Percentiles rank a stretch among this genome's conserved stretches.
Conservation (phyloP, 2,329 filamentous ascomycete genomes). For the Leptographium procerum region DNA sequence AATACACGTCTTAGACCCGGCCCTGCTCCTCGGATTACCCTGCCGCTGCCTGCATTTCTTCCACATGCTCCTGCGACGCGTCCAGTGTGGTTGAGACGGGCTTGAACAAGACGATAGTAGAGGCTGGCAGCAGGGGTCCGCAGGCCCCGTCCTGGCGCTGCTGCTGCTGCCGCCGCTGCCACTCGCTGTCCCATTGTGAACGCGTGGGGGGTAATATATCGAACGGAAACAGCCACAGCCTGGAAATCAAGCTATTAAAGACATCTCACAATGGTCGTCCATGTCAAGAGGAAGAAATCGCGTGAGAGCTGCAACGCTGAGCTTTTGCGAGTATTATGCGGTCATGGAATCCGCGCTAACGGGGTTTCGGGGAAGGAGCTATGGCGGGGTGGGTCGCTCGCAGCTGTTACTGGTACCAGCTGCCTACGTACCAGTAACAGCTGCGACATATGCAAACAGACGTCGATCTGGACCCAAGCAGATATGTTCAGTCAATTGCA, state of each 20-base stretch:
- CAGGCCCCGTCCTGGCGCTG: background rate
- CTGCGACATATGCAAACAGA: no score
- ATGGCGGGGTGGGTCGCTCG: background rate
- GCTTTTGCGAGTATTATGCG: background rate
- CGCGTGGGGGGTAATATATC: background rate
- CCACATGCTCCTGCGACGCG: background rate
- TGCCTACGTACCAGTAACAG: no score
- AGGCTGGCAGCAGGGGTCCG: background rate
- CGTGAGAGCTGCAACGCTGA: background rate
- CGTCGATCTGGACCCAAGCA: no score
- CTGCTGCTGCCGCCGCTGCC: background rate
- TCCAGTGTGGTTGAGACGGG: background rate
- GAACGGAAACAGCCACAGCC: background rate
- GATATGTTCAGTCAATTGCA: no score
- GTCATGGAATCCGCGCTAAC: background rate
- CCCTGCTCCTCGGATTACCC: background rate
- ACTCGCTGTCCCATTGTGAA: background rate
- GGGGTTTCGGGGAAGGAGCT: background rate
- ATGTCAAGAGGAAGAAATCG: background rate
- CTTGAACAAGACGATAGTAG: background rate
- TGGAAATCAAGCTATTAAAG: background rate
- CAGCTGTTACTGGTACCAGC: no score
- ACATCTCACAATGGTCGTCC: background rate
- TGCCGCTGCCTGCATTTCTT: background rate
- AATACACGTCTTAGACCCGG: no score